Evolutionary conservation across 345 rosid genomes (phyloP), one percentile per base, ranked within the genome.

Genomic region (Clarkia xantiana): DNA sequence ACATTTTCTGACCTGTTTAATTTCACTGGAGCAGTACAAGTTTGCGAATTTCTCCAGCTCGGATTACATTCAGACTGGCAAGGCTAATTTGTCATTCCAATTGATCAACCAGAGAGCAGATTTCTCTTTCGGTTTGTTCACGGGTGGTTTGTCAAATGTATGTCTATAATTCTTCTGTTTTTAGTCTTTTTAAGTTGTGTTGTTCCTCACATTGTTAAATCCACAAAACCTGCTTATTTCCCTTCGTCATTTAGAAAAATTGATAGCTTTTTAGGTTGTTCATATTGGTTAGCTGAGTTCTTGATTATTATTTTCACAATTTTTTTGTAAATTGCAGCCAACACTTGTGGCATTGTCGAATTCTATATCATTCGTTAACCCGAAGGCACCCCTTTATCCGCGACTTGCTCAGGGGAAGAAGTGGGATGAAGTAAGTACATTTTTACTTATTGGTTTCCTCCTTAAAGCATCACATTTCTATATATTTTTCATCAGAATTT

Each of bases 81-180:
- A 61, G 10, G 70, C 63, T 55, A 49, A 71, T 53, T 50, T 86
- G 75, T 71, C 59, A 59, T 75, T 86, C 50, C 86, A 62, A 76
- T 66, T 90, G 63, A 81, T 90, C 58, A 90, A 90, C 62, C 97
- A 90, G 80, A 79, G 97, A 51, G 84, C 81, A 39, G 93, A 90
- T 75, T 65, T 90, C 75, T 66, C 94, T n/a, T 86, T 90, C 53
- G 93, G 76, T 13, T 54, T 86, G 50, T 86, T 90, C 63, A 54
- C 91, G 3, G 91, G 91, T 11, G 80, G 83, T 7, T 48, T 81
- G 45, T 59, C 71, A 46, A 67, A 61, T 66, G 97, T 90, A 63
- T 23, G 77, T 70, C 48, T 46, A 3, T 3, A 1, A 34, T 45
- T 51, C 19, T 47, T 5, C 36, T 29, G 6, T 23, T 23, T 23